Base-by-base conservation (phyloP, 2,329 filamentous ascomycete species). In the Berkeleyomyces basicola region DNA sequence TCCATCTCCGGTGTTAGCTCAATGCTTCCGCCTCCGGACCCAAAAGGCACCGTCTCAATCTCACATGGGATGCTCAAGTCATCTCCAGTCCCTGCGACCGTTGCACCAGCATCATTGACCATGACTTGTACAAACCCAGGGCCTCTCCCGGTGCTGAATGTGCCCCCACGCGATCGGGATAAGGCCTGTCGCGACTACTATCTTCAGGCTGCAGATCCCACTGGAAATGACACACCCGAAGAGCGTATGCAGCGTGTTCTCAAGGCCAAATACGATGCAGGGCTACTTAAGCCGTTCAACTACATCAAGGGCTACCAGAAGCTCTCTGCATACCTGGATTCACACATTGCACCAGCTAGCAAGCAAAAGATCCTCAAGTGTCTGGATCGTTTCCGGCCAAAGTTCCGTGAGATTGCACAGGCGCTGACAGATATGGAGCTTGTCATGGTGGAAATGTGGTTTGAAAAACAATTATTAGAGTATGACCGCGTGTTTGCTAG, bases 401-500 rank as follows among this genome's bases (percentile, higher is more conserved):
- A 95, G 70, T 99, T 99, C 70, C 82, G 93, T 66, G 92, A 97
- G 73, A 90, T 95, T 75, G 92, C 95, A 71, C 90, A 97, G 67
- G 85, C 81, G 42, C 77, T 97, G 70, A 96, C 89, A 1, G 93
- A 99, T 73, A 88, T 96, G 72, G 90, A 99, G 73, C 82, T 99
- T 36, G 86, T 97, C 37, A 84, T 91, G 64, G 92, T 97, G 9
- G 93, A 99, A 74, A 96, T 97, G 90, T 97, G 93, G 92, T 97
- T 99, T 70, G 93, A 99, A 73, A 84, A 87, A 69, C 93, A 88
- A 66, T 76, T 99, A 68, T 93, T 97, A 87, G 93, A 97, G 71
- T 97, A 97, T 69, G 93, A 99, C 70, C 89, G 93, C 40, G 91
- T 99, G 1, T 99, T 99, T 76, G 93, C 93, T 1, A 95, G 90